Evolutionary conservation across 768 basidiomycete species (phyloP).

Genomic region (Rhodosporidiobolus odoratus): DNA sequence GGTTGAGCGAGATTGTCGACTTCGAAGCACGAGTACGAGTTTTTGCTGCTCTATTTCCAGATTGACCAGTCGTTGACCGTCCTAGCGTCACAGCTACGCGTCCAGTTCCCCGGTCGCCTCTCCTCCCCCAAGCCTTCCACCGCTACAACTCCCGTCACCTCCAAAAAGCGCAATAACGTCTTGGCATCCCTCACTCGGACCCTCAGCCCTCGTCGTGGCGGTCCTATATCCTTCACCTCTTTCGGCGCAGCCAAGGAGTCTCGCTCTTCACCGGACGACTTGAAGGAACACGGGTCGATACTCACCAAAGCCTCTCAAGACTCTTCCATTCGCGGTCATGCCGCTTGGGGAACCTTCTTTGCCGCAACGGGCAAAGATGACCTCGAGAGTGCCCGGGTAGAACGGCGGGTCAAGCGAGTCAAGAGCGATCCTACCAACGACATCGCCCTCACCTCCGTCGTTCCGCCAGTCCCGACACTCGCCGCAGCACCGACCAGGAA

Average conservation of each 20-base stretch:
- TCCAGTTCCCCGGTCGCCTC: constrained; percentile 58
- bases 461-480: not conserved
- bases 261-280: constrained; percentile 4
- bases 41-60: not conserved
- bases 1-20: constrained; percentile 68
- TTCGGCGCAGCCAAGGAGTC: constrained; percentile 53
- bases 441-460: constrained; percentile 37
- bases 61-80: not conserved
- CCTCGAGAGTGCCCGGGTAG: constrained; percentile 75
- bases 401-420: constrained; percentile 80
- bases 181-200: constrained; percentile 35
- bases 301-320: constrained; percentile 72
- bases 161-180: constrained; percentile 30
- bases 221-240: constrained; percentile 55
- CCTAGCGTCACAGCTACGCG: constrained; percentile 54
- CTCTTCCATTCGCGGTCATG: constrained; percentile 57
- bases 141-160: not conserved
- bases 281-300: constrained; percentile 64
- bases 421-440: constrained; percentile 78
- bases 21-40: constrained; percentile 60
- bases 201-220: constrained; percentile 35
- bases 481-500: not conserved
- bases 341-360: constrained; percentile 79
- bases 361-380: constrained; percentile 80
- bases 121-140: constrained; percentile 47